phyloP scores from a whole-genome alignment of 1,139 yeast species.

The Magnusiomyces paraingens region DNA sequence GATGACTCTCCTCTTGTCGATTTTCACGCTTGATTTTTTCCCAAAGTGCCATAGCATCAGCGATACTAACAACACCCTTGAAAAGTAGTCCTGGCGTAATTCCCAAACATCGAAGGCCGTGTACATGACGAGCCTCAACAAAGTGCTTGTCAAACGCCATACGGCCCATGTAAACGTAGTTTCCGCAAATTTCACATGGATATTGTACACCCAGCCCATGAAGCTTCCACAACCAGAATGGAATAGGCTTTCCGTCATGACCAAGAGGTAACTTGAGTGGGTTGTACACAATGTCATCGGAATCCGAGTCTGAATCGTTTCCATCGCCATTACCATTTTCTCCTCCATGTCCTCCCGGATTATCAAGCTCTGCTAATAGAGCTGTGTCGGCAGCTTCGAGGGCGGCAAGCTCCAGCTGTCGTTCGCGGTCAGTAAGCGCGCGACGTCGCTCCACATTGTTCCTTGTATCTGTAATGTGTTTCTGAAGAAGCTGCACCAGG shows the following conservation, averaged over 20 bases:
- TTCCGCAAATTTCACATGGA: conserved; percentile 84
- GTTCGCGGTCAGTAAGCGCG: conserved; percentile 70
- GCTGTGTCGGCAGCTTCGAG: conserved; percentile 30
- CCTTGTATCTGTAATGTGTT: conserved; percentile 44
- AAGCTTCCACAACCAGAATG: conserved; percentile 85
- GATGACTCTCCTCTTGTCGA: conserved; percentile 38
- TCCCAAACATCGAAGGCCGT: conserved; percentile 74
- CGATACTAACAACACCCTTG: conserved; percentile 58
- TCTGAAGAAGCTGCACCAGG: conserved; percentile 35
- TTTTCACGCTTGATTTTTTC: conserved; percentile 40
- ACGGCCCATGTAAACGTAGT: conserved; percentile 67
- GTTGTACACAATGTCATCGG: conserved; percentile 23
- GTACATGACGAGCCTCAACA: conserved; percentile 55
- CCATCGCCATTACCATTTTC: conserved; percentile 20
- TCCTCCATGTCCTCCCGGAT: neutral
- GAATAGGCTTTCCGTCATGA: conserved; percentile 86
- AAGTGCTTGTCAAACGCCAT: conserved; percentile 70
- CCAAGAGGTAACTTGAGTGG: conserved; percentile 71
- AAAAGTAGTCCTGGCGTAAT: conserved; percentile 49
- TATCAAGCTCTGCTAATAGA: neutral
- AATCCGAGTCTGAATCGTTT: conserved; percentile 25
- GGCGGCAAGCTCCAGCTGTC: conserved; percentile 48
- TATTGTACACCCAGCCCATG: conserved; percentile 76
- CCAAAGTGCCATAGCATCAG: conserved; percentile 62
- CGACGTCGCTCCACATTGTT: conserved; percentile 58